Base-by-base conservation (phyloP, 371 early-diverging fungal species). In the Lichtheimia corymbifera region DNA sequence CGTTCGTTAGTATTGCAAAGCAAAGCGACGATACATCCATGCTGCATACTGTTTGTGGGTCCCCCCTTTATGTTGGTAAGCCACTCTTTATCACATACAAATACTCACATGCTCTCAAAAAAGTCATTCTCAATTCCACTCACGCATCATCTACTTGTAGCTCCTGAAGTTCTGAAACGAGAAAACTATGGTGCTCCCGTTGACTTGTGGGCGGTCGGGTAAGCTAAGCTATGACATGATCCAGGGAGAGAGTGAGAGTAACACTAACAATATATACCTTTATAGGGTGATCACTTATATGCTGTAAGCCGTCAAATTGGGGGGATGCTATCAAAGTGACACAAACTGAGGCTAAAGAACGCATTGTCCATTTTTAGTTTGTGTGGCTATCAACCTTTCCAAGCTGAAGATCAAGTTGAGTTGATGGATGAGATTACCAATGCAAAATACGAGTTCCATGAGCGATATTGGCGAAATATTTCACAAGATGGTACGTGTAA, bases 381-480 rank as follows among this genome's bases (percentile, higher is more conserved):
- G 4, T 88, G 86, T 62, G 93, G 91, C 41, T 85, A 83, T 45
- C 83, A 88, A 15, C 93, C 93, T 25, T 93, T 93, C 68, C 87
- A 85, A 54, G 62, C 67, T 0, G 84, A 85, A 40, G 83, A 87
- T 54, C 83, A 84, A 51, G 65, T 77, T 24, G 71, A 84, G 43
- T 70, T 91, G 18, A 68, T 89, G 44, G 72, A 79, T 30, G 83
- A 76, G 30, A 91, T 93, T 65, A 81, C 78, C 42, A 70, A 83
- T 66, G 87, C 80, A 59, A 71, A 86, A 11, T 83, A 85, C 53
- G 84, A 88, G 35, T 93, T 91, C 60, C 87, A 91, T 59, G 88
- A 90, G 51, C 83, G 87, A 58, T 89, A 87, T 67, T 93, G 93
- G 93, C 76, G 77, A 57, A 83, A 87, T 44, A 84, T 93, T 30